Base-by-base conservation (phyloP, 495 filamentous ascomycete genomes). In the Xylaria telfairii region DNA sequence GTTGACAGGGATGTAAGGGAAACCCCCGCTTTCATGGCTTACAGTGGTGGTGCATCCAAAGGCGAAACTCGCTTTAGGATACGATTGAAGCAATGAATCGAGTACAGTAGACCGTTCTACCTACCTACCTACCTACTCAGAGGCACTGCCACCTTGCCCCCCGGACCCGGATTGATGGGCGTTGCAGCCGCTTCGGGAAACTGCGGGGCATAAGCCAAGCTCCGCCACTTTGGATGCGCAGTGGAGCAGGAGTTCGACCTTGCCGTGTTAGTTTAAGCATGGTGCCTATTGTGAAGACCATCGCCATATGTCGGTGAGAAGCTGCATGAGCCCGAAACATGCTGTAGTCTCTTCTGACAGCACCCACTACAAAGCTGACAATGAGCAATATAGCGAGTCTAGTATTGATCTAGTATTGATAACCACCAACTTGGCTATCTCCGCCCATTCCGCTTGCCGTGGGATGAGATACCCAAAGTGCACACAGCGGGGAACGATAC, bases 181-280 rank as follows among this genome's bases (percentile, higher is more conserved):
- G 56, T 59, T 59, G 56, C 30, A 59, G 56, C 56, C 56, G 56
- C 56, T 59, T 59, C 56, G 56, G 19, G 56, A 39, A 37, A 28
- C 56, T 59, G 56, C 32, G 34, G 59, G 59, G 37, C 34, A 8
- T 42, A 62, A 62, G 34, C 59, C n/a, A 41, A 41, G 34, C 59
- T 62, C 59, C 59, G 59, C 59, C 59, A 62, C 59, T 42, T 42
- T n/a, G n/a, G 37, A 42, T 42, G 42, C 59, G 21, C 59, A 32
- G 59, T 62, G 37, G 21, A 59, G 56, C 30, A 59, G 26, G 56
- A 59, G 37, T n/a, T 37, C 54, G 28, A 28, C n/a, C 12, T 21
- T 17, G 13, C 3, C n/a, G 10, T 26, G 47, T 10, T 37, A 4
- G 8, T 8, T 4, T 37, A 37, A 8, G 4, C 8, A 37, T 8